Evolutionary conservation across 352 stramenopile species (phyloP).

Genomic region (Globisporangium ultimum): DNA sequence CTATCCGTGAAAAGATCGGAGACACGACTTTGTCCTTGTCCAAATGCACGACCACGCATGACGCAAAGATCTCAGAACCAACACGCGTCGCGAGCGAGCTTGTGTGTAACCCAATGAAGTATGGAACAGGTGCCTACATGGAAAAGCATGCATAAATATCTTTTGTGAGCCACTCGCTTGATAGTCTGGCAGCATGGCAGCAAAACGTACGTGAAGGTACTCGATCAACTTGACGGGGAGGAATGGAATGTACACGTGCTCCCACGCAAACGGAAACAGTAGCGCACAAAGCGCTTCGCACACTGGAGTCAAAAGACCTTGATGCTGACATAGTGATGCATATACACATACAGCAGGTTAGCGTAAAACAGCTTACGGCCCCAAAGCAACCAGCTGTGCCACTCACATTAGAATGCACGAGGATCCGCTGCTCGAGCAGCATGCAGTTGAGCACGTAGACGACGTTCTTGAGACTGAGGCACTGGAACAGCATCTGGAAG

Average conservation of each 20-base stretch:
- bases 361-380: too few species aligned
- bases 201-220: slow-evolving; percentile 57
- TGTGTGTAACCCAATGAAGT: slow-evolving; percentile 84
- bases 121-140: slow-evolving; percentile 68
- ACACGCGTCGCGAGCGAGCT: slow-evolving; percentile 73
- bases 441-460: slow-evolving; percentile 80
- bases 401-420: slow-evolving; percentile 78
- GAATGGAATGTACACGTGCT: slow-evolving; percentile 86
- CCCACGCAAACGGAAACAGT: slow-evolving; percentile 82
- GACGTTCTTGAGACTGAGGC: slow-evolving; percentile 76
- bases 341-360: too few species aligned
- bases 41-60: slow-evolving; percentile 78
- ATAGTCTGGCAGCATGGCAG: background rate
- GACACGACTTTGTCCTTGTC: slow-evolving; percentile 84
- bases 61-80: slow-evolving; percentile 72
- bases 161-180: too few species aligned
- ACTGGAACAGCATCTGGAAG: slow-evolving; percentile 81
- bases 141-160: background rate
- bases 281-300: slow-evolving; percentile 77
- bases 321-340: slow-evolving; percentile 28
- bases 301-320: slow-evolving; percentile 66
- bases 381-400: too few species aligned
- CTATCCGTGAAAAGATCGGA: slow-evolving; percentile 52
- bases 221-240: slow-evolving; percentile 80
- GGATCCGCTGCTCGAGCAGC: slow-evolving; percentile 77